Percentiles rank a stretch among this genome's conserved stretches.
Conservation (phyloP, 805 yeast species). For the Ogataea glucozyma region DNA sequence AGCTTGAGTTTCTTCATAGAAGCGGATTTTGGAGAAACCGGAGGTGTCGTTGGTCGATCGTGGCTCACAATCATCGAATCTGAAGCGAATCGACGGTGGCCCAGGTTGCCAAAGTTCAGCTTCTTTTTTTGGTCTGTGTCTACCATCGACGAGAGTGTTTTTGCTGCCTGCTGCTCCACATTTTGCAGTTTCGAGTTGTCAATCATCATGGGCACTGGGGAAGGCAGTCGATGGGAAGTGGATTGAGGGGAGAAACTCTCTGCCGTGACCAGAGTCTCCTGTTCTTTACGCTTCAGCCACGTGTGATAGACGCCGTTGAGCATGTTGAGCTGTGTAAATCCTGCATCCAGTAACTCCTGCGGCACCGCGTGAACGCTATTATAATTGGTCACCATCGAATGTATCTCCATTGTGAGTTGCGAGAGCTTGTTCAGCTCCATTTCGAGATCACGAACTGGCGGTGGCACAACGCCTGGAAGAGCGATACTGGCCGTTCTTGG, state of each 20-base stretch:
- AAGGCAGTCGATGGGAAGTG: constrained; percentile 7
- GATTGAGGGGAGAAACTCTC: too few species aligned
- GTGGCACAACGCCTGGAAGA: constrained; percentile 3
- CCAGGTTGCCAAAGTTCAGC: constrained; percentile 2
- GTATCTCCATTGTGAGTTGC: constrained; percentile 22
- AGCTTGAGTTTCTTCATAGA: constrained; percentile 22
- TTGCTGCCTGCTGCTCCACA: constrained; percentile 33
- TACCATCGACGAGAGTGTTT: constrained; percentile 31
- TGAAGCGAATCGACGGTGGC: constrained; percentile 8
- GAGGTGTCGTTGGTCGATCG: constrained; percentile 26
- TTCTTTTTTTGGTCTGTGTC: constrained; percentile 10
- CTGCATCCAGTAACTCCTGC: constrained; percentile 21
- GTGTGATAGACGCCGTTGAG: constrained; percentile 18
- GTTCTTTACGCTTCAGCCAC: constrained; percentile 20
- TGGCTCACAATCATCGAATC: constrained; percentile 2
- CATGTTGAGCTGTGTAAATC: constrained; percentile 18
- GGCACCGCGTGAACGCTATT: constrained; percentile 18
- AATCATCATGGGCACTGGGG: constrained; percentile 3
- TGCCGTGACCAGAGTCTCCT: constrained; percentile 17
- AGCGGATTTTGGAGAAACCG: constrained; percentile 26
- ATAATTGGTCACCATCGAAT: constrained; percentile 15
- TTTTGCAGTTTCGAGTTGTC: constrained; percentile 14
- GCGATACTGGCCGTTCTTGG: neutral
- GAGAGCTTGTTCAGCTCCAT: constrained; percentile 18
- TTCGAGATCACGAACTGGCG: constrained; percentile 10